Evolutionary conservation across 352 stramenopile genomes (phyloP).

Genomic region (Globisporangium nodosum): DNA sequence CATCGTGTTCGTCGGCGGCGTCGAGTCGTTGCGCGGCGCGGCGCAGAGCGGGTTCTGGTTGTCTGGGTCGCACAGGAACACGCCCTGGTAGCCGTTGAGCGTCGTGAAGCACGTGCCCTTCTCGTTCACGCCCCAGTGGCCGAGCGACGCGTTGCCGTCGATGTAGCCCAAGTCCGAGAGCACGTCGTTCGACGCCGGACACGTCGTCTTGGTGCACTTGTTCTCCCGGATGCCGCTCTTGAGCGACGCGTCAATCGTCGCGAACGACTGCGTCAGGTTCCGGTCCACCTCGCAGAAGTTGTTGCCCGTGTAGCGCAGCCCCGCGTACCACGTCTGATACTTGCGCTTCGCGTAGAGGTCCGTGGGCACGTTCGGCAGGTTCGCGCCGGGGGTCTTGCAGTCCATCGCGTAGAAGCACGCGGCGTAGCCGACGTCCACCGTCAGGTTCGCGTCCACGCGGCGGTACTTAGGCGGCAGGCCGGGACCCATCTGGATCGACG

Average conservation of each 20-base stretch:
- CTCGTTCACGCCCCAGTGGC: slow-evolving; percentile 62
- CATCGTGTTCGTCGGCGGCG: slow-evolving; percentile 51
- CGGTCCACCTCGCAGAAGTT: slow-evolving; percentile 32
- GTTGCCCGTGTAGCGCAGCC: slow-evolving; percentile 54
- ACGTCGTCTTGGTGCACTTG: slow-evolving; percentile 34
- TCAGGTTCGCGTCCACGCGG: slow-evolving; percentile 25
- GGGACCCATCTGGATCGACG: slow-evolving; percentile 69
- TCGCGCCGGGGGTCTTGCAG: slow-evolving; percentile 44
- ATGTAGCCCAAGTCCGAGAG: slow-evolving; percentile 49
- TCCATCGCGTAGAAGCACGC: slow-evolving; percentile 36
- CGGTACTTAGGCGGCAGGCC: slow-evolving; percentile 52
- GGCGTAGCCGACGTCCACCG: slow-evolving; percentile 17
- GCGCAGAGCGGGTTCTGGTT: slow-evolving; percentile 44
- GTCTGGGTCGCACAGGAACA: slow-evolving; percentile 59
- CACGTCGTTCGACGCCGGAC: slow-evolving; percentile 45
- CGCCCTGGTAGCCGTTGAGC: slow-evolving; percentile 62
- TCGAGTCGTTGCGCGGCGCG: slow-evolving; percentile 37
- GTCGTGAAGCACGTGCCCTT: slow-evolving; percentile 56
- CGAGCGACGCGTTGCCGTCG: slow-evolving; percentile 28
- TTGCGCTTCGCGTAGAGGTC: slow-evolving; percentile 28
- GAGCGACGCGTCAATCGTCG: slow-evolving; percentile 35
- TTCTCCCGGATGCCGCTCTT: slow-evolving; percentile 45
- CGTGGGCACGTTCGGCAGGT: slow-evolving; percentile 49
- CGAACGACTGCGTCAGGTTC: slow-evolving; percentile 35
- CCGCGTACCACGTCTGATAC: slow-evolving; percentile 50